Evolutionary conservation across 2,329 filamentous ascomycete genomes (phyloP), one percentile per base, ranked within the genome.

Genomic region (Colletotrichum paranaense): DNA sequence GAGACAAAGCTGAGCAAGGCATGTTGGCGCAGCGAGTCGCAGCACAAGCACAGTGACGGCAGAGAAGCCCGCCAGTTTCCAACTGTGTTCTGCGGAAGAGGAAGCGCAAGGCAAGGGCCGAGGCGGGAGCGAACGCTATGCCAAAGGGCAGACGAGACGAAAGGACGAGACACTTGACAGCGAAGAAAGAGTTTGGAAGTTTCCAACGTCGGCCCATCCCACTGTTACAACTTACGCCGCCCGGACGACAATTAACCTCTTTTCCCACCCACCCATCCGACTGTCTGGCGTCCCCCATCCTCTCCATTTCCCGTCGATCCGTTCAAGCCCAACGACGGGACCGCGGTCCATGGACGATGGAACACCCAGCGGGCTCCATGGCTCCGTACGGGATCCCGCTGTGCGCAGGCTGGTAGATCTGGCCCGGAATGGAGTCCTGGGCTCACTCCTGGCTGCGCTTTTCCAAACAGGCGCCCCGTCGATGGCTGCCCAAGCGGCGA

Each of bases 401-500:
- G 28, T 62, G 49, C 24, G 19, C 32, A 58, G n/a, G 2, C 19
- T 28, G 60, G 35, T 38, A 55, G 56, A 62, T 49, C 32, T 53
- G 42, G 56, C 14, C 42, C 24, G 55, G 56, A 60, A 74, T 53
- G 42, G 62, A 38, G 59, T 26, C 30, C 9, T 28, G 16, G 38
- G 8, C 38, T 42, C 16, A 8, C 38, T 26, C 22, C 16, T 28
- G 30, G 22, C 16, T 19, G 49, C n/a, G 62, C 53, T 19, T 46
- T 52, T 38, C 67, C 38, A 11, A 72, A 22, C 32, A 24, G n/a
- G 57, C 59, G 38, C 56, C 56, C 53, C 62, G 24, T 26, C 38
- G 57, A 72, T 74, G 63, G 72, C 52, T 74, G 72, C 72, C 72
- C 72, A 74, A 74, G 68, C 67, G 72, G 68, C 72, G 63, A 68